phyloP scores from a whole-genome alignment of 2,329 filamentous ascomycete species.

The Chlorencoelia australis region DNA sequence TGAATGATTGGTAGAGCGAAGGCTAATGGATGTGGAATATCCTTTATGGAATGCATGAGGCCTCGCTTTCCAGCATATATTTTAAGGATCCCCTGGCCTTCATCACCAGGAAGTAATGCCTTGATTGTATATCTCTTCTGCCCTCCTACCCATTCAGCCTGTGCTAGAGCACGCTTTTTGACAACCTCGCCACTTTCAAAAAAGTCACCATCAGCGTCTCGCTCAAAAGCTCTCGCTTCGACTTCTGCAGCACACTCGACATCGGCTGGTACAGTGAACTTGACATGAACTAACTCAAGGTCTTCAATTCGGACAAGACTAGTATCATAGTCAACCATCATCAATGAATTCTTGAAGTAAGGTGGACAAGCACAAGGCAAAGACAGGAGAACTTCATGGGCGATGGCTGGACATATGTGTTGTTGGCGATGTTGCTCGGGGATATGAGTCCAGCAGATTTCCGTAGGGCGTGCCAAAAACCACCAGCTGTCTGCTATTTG shows the following conservation, averaged over 20 bases:
- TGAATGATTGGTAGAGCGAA: slow-evolving; percentile 86
- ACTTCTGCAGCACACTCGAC: slow-evolving; percentile 90
- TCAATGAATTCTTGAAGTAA: slow-evolving; percentile 73
- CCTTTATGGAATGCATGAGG: slow-evolving; percentile 93
- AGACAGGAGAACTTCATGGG: slow-evolving; percentile 75
- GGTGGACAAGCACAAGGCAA: slow-evolving; percentile 78
- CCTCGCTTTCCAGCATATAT: slow-evolving; percentile 91
- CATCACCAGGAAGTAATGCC: slow-evolving; percentile 81
- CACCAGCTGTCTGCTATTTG: slow-evolving; percentile 78
- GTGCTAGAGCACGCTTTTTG: slow-evolving; percentile 76
- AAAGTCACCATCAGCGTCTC: slow-evolving; percentile 79
- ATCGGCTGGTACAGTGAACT: slow-evolving; percentile 78
- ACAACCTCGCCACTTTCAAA: slow-evolving; percentile 87
- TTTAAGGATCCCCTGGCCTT: slow-evolving; percentile 79
- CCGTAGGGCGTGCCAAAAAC: slow-evolving; percentile 80
- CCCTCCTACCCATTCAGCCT: slow-evolving; percentile 83
- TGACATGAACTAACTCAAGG: slow-evolving; percentile 84
- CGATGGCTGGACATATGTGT: slow-evolving; percentile 81
- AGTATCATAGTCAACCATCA: slow-evolving; percentile 86
- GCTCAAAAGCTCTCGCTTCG: slow-evolving; percentile 69
- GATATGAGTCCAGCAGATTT: slow-evolving; percentile 93
- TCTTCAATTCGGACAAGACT: slow-evolving; percentile 78
- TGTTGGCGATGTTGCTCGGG: slow-evolving; percentile 81
- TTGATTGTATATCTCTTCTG: slow-evolving; percentile 91
- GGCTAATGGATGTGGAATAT: slow-evolving; percentile 86